Evolutionary conservation across 78 protist species (phyloP).

Genomic region (Guillardia theta): DNA sequence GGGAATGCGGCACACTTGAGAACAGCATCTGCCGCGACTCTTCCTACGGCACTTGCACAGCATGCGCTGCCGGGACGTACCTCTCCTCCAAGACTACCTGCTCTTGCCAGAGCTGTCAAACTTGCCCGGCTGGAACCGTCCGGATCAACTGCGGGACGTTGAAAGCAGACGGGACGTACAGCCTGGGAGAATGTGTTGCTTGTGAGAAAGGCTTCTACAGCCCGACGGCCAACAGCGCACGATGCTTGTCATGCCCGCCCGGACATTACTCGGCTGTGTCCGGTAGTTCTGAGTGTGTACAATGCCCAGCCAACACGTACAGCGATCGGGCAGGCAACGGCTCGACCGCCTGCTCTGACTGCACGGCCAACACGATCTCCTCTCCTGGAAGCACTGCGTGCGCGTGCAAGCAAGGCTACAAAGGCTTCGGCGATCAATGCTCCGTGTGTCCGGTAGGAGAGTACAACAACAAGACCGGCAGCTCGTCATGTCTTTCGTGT

Average conservation of each 20-base stretch:
- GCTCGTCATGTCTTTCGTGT: not conserved
- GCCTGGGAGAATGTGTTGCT: too few species aligned
- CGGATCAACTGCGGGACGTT: too few species aligned
- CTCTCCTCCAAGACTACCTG: too few species aligned
- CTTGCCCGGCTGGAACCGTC: too few species aligned
- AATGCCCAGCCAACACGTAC: not conserved
- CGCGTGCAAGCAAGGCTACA: not conserved
- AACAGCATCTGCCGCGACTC: too few species aligned
- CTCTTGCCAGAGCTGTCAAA: too few species aligned
- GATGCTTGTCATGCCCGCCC: not conserved
- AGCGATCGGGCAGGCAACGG: too few species aligned
- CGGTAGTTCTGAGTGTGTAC: not conserved
- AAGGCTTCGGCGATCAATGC: not conserved
- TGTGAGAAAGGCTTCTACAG: not conserved
- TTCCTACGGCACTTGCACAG: too few species aligned
- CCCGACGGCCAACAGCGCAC: not conserved
- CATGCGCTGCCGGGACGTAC: too few species aligned
- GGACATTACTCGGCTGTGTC: not conserved
- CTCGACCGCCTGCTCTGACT: too few species aligned
- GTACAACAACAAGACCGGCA: not conserved
- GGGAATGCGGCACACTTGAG: too few species aligned
- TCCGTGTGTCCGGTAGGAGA: not conserved
- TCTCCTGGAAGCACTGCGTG: not conserved
- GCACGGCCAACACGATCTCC: not conserved
- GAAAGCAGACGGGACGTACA: too few species aligned